Evolutionary conservation across 1,139 yeast genomes (phyloP), one percentile per base, ranked within the genome.

Genomic region (Taphrina pruni): DNA sequence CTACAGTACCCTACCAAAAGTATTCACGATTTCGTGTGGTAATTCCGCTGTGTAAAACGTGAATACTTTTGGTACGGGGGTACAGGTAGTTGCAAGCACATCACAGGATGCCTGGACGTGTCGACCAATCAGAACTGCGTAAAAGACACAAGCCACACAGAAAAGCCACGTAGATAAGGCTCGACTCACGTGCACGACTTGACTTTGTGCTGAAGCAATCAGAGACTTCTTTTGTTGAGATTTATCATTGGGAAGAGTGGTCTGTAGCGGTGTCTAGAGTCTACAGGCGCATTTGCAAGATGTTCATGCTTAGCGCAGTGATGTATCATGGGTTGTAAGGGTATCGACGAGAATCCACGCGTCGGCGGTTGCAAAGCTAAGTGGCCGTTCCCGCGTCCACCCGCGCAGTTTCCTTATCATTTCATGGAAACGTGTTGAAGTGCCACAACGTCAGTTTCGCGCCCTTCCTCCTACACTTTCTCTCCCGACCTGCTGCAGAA

Each of bases 361-460:
- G 20, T 17, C 9, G 17, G 11, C 17, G 6, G 1, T 17, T 17
- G 17, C 17, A 17, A 17, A 17, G 17, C 17, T 17, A n/a, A 20
- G 9, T 17, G 51, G 32, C 4, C 32, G 32, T 9, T 50, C 54
- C 54, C 54, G 54, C 54, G 54, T 50, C 54, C 54, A 50, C 54
- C 54, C 54, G 54, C 54, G 54, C 32, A 26, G 4, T 26, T 26
- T 50, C 36, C 54, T 26, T 50, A 50, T 50, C 54, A 50, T 12
- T 12, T 2, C 43, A 9, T 39, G 4, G 48, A 45, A 45, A 45
- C 32, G 48, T 45, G n/a, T 12, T 12, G 20, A 7, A 9, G 48
- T 45, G 48, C 48, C 48, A 45, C 48, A 45, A 45, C 48, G 48
- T 45, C 48, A 45, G 48, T 45, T 14, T 12, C 48, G 8, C 20